Evolutionary conservation across 495 filamentous ascomycete species (phyloP).

Genomic region (Xylaria acuta): DNA sequence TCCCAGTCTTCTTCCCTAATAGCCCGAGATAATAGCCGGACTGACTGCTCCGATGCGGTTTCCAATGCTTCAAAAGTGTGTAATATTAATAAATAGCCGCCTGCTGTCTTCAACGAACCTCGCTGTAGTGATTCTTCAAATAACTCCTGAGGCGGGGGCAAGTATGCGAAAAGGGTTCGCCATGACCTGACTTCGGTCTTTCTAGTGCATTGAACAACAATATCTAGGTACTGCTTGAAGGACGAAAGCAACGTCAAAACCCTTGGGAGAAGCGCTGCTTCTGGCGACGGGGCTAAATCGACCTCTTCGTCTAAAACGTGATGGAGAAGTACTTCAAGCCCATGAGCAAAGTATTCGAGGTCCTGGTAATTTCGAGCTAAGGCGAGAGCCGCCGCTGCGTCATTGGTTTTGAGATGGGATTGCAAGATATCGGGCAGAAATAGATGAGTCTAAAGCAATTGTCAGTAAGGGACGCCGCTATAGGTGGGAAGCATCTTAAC

Average conservation of each 20-base stretch:
- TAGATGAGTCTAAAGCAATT: conserved; percentile 69
- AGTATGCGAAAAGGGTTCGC: conserved; percentile 88
- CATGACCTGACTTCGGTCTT: conserved; percentile 97
- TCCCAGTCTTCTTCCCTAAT: conserved; percentile 93
- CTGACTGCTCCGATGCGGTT: conserved; percentile 78
- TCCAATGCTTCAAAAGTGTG: conserved; percentile 90
- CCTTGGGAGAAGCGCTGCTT: conserved; percentile 79
- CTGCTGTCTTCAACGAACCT: conserved; percentile 91
- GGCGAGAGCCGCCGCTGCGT: conserved; percentile 74
- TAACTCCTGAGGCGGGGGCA: conserved; percentile 86
- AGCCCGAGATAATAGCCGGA: conserved; percentile 80
- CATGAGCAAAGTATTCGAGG: conserved; percentile 90
- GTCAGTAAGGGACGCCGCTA: conserved; percentile 32
- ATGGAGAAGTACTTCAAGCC: conserved; percentile 89
- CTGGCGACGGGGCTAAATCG: conserved; percentile 70
- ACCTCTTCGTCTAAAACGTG: conserved; percentile 95
- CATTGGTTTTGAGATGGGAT: conserved; percentile 72
- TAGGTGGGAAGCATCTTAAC: conserved; percentile 29
- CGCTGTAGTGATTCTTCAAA: conserved; percentile 89
- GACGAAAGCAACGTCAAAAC: conserved; percentile 90
- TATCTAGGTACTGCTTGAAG: conserved; percentile 89
- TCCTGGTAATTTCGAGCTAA: conserved; percentile 82
- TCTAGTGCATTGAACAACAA: conserved; percentile 95
- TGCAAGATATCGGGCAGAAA: conserved; percentile 89
- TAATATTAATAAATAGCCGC: conserved; percentile 93